Base-by-base conservation (phyloP, 2,329 filamentous ascomycete genomes). In the Tolypocladium tropicale region DNA sequence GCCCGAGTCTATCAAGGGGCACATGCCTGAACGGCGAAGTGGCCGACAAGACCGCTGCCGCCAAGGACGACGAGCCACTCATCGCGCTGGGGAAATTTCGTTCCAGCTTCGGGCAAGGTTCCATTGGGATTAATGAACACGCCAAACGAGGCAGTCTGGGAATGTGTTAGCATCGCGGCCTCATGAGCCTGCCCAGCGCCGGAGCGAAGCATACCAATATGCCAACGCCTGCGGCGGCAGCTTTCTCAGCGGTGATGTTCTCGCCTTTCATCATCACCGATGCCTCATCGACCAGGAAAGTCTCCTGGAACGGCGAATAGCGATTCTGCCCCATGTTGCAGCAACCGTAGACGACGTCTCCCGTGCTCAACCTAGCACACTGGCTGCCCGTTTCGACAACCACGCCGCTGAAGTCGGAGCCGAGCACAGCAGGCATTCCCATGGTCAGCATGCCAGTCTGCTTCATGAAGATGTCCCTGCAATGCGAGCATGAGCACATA, bases 11-110 rank as follows among this genome's bases (percentile, higher is more conserved):
- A 5, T 11, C 18, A 21, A 14, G 18, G 28, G 7, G 10, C 28
- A 9, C 46, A 12, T 55, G 60, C 63, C 58, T 72, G 69, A 2
- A 71, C 63, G 2, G 62, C 67, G 54, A 63, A 72, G 53, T 70
- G 67, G 1, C 70, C 70, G 14, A 74, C 71, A 7, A 58, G 63
- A 1, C 71, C 70, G 37, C 65, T 63, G 2, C 66, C 70, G 0
- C 72, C 72, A 14, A 74, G 55, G 18, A 74, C 56, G 18, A 74
- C 57, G 25, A 74, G 54, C 71, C 72, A 74, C 58, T 72, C 68
- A 16, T 68, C 62, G 18, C 61, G 62, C 10, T 62, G 56, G 2
- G 55, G 32, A 0, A 53, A 59, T 9, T 58, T 56, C 1, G 50
- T 52, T 0, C 58, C 62, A 1, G 58, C 57, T 0, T 59, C 50